Evolutionary conservation across 108 stramenopile genomes (phyloP).

Genomic region (Tribonema minus): DNA sequence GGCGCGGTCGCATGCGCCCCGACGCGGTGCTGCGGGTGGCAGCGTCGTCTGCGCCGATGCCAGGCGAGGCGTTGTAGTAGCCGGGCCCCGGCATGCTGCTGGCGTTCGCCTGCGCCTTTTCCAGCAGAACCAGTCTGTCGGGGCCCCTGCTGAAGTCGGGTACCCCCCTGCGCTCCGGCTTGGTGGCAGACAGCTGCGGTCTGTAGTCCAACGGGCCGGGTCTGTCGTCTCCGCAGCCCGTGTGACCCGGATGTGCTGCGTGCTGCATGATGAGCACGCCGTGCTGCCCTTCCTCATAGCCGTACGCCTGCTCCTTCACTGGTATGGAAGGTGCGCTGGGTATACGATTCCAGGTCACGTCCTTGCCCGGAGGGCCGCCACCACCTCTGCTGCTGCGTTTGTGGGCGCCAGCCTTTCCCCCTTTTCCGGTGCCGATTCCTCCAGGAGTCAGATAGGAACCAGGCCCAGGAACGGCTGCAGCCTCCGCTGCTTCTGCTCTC

Average conservation of each 20-base stretch:
- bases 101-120: background rate
- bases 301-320: constrained; percentile 29
- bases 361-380: background rate
- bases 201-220: constrained; percentile 38
- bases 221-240: constrained; percentile 21
- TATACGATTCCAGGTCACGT: constrained; percentile 28
- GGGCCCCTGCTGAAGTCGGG: constrained; percentile 20
- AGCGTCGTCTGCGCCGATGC: constrained; percentile 14
- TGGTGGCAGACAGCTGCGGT: constrained; percentile 6
- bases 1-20: constrained; percentile 1
- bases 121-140: constrained; percentile 29
- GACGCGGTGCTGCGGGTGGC: background rate
- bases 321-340: constrained; percentile 43
- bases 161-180: background rate
- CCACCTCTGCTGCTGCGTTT: background rate
- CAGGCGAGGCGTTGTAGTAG: constrained; percentile 20
- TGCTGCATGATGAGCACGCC: constrained; percentile 46
- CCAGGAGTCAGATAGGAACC: constrained; percentile 28
- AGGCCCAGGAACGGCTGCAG: constrained; percentile 14
- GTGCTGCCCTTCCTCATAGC: constrained; percentile 41
- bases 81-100: constrained; percentile 35
- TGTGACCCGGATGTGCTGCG: constrained; percentile 9
- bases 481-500: background rate
- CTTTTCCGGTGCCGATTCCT: background rate
- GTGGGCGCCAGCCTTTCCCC: background rate